Conservation (phyloP, 495 filamentous ascomycete species). For the Penicillium nucicola region DNA sequence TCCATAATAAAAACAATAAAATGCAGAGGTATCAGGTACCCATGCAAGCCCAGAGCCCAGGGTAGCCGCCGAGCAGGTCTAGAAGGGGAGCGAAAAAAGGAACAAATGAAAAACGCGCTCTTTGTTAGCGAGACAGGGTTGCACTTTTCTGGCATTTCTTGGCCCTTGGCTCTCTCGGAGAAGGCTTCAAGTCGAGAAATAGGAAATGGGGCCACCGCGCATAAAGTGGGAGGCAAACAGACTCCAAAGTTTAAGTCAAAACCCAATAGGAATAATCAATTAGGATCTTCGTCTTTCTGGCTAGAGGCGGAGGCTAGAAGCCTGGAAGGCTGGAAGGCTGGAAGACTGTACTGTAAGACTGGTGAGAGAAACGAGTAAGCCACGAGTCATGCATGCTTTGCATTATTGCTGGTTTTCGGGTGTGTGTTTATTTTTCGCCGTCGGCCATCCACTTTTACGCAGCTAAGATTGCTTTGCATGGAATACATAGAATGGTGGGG, state of each 20-base stretch:
- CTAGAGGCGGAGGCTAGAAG: too few species aligned
- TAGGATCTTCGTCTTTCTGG: too few species aligned
- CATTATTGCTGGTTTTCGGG: neutral
- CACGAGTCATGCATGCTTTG: conserved; percentile 27
- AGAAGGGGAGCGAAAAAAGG: neutral
- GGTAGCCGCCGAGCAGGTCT: neutral
- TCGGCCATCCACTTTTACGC: too few species aligned
- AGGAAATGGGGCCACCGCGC: conserved; percentile 2
- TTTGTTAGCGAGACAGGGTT: conserved; percentile 7
- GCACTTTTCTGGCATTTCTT: neutral
- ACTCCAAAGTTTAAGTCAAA: neutral
- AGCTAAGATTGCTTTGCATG: too few species aligned
- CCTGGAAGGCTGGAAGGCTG: too few species aligned
- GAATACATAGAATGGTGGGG: too few species aligned
- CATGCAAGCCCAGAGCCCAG: too few species aligned
- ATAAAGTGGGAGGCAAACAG: neutral
- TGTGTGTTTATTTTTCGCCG: neutral
- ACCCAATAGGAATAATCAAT: too few species aligned
- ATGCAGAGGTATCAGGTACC: too few species aligned
- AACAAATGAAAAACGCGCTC: neutral
- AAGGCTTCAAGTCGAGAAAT: neutral
- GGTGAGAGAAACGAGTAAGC: neutral
- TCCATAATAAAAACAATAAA: too few species aligned
- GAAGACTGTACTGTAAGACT: too few species aligned
- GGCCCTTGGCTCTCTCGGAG: neutral